A percentile compares a stretch with the other conserved stretches of the same genome.
These are phyloP conservation scores for Pichia sporocuriosa DNA, from an alignment of 805 yeast species.

Conservation along the genomic window DNA sequence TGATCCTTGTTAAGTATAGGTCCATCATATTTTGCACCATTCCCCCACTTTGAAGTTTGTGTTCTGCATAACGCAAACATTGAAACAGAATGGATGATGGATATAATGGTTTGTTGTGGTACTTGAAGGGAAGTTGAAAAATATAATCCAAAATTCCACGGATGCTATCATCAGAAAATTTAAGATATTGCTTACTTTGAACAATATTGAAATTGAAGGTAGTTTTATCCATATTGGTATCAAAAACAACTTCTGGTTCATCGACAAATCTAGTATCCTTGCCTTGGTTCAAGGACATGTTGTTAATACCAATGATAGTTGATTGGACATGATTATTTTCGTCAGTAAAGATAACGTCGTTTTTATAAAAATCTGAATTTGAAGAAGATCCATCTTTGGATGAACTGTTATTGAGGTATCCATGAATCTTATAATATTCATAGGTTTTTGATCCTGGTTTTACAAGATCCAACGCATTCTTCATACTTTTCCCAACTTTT, in stretches of 20 bases:
- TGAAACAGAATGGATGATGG: conserved; percentile 71
- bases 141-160: conserved; percentile 42
- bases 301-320: not conserved
- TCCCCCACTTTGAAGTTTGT: conserved; percentile 46
- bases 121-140: conserved; percentile 37
- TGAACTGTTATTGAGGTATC: conserved; percentile 24
- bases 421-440: conserved; percentile 52
- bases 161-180: conserved; percentile 54
- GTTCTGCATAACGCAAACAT: conserved; percentile 61
- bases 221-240: conserved; percentile 26
- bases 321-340: not conserved
- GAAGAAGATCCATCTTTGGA: not conserved
- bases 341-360: conserved; percentile 8
- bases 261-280: conserved; percentile 23
- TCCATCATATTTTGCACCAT: conserved; percentile 54
- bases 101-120: conserved; percentile 43
- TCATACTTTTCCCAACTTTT: conserved; percentile 29
- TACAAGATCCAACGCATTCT: conserved; percentile 52
- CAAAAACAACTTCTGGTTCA: conserved; percentile 30
- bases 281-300: not conserved
- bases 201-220: conserved; percentile 53
- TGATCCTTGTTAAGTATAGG: conserved; percentile 52
- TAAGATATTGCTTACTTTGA: conserved; percentile 51
- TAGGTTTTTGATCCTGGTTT: conserved; percentile 50
- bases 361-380: conserved; percentile 9